These are phyloP conservation scores for Rhamnella rubrinervis DNA, from an alignment of 331 rosid species.

Conservation along the genomic window DNA sequence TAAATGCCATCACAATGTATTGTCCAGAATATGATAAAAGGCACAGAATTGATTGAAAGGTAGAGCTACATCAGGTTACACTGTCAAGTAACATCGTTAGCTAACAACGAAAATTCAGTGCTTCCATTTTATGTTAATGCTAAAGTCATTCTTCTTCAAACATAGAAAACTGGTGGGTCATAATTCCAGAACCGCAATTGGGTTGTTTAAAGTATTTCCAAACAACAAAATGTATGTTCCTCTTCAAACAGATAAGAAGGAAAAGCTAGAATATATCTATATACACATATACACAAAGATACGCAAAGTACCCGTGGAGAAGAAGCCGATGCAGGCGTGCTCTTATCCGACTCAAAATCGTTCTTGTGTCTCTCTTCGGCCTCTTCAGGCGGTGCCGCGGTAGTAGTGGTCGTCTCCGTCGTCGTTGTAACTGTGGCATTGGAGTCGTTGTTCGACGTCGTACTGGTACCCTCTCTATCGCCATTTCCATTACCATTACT, in stretches of 20 bases:
- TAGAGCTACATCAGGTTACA: too few species aligned
- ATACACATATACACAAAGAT: not conserved
- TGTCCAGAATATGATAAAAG: too few species aligned
- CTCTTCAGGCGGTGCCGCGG: conserved; percentile 42
- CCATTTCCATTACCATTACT: conserved; percentile 20
- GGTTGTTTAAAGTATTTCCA: not conserved
- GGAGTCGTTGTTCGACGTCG: conserved; percentile 43
- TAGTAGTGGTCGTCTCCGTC: conserved; percentile 23
- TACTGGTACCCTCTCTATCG: conserved; percentile 38
- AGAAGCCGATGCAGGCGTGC: conserved; percentile 63
- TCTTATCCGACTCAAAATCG: conserved; percentile 48
- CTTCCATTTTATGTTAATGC: not conserved
- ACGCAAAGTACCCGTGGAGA: conserved; percentile 55
- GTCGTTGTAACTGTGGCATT: conserved; percentile 7
- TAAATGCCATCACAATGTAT: too few species aligned
- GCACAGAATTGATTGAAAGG: too few species aligned
- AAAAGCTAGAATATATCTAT: too few species aligned
- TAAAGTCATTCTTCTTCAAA: not conserved
- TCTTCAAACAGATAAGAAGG: too few species aligned
- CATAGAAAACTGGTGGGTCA: not conserved
- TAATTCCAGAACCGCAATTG: not conserved
- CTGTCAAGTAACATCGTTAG: too few species aligned
- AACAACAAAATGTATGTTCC: too few species aligned
- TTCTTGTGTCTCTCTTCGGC: conserved; percentile 33
- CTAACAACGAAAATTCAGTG: not conserved